These are phyloP conservation scores for Phaffomyces antillensis DNA, from an alignment of 805 yeast genomes.

Conservation along the genomic window DNA sequence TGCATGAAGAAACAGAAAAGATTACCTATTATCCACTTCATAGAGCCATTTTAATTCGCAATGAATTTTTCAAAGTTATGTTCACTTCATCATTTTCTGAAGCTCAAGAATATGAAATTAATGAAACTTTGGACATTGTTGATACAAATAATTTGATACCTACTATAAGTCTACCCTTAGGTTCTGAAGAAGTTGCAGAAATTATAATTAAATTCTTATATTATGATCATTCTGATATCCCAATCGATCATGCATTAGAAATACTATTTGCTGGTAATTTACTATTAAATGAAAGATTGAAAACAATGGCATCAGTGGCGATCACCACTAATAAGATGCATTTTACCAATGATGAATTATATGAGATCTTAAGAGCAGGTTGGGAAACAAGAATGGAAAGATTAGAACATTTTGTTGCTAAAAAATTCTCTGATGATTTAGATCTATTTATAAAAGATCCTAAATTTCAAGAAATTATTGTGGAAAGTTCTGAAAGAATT, in stretches of 20 bases:
- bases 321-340: conserved; percentile 26
- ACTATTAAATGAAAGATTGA: conserved; percentile 52
- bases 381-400: conserved; percentile 65
- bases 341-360: conserved; percentile 33
- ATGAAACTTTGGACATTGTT: conserved; percentile 8
- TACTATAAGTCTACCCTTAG: conserved; percentile 25
- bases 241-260: conserved; percentile 45
- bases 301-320: conserved; percentile 50
- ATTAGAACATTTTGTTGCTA: conserved; percentile 57
- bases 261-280: conserved; percentile 51
- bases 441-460: conserved; percentile 28
- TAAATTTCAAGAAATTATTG: conserved; percentile 32
- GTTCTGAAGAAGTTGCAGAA: conserved; percentile 36
- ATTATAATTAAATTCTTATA: conserved; percentile 49
- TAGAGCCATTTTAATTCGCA: conserved; percentile 49
- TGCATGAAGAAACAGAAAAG: conserved; percentile 21
- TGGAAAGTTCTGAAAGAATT: conserved; percentile 51
- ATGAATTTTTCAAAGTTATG: conserved; percentile 60
- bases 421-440: conserved; percentile 46
- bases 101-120: conserved; percentile 12
- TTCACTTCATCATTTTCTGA: conserved; percentile 45
- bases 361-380: conserved; percentile 52
- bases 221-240: conserved; percentile 50
- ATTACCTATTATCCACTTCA: conserved; percentile 54
- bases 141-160: conserved; percentile 19